Percentiles rank a stretch among this genome's conserved stretches.
Conservation (phyloP, 2,329 filamentous ascomycete genomes). For the Emmonsiellopsis sp. region DNA sequence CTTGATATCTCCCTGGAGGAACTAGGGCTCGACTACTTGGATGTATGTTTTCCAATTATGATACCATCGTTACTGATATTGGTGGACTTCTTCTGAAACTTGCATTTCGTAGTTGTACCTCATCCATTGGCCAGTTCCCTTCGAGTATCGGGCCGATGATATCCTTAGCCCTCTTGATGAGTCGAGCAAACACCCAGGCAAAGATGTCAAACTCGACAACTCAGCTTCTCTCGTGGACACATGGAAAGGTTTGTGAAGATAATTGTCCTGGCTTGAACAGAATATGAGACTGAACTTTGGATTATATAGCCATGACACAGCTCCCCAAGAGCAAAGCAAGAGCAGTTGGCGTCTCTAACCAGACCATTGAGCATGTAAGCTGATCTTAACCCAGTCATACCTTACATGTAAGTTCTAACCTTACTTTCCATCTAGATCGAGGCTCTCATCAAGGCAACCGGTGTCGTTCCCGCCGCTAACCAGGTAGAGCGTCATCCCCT, state of each 20-base stretch:
- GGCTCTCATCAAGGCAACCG: conserved; percentile 43
- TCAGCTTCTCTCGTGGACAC: conserved; percentile 32
- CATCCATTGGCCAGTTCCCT: conserved; percentile 39
- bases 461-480: conserved; percentile 54
- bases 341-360: conserved; percentile 35
- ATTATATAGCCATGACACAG: conserved; percentile 30
- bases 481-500: conserved; percentile 63
- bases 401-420: not conserved
- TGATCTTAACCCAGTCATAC: not conserved
- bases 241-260: conserved; percentile 28
- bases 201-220: conserved; percentile 36
- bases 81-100: conserved; percentile 11
- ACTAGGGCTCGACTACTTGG: conserved; percentile 30
- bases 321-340: conserved; percentile 33
- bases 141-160: conserved; percentile 24
- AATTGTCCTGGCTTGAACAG: not conserved
- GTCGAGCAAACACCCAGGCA: conserved; percentile 16
- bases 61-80: not conserved
- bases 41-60: conserved; percentile 33
- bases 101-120: conserved; percentile 23
- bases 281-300: not conserved
- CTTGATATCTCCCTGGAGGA: conserved; percentile 14
- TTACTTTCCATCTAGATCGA: conserved; percentile 33
- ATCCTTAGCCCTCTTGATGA: conserved; percentile 38
- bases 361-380: conserved; percentile 26